phyloP scores from a whole-genome alignment of 2,329 filamentous ascomycete genomes.

The Xylaria sp. region DNA sequence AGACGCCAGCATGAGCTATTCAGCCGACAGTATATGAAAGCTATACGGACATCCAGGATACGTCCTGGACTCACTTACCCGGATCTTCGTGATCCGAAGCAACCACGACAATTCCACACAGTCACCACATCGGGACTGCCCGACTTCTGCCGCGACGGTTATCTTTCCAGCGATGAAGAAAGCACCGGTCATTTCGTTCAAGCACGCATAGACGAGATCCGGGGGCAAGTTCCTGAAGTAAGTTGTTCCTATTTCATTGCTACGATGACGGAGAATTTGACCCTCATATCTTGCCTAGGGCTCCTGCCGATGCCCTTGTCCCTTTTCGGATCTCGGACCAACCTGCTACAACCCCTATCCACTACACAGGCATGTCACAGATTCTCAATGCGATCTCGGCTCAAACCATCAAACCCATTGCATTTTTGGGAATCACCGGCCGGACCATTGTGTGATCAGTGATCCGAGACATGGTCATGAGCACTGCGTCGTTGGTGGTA shows the following conservation, averaged over 20 bases:
- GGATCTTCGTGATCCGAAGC: not conserved
- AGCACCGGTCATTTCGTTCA: not conserved
- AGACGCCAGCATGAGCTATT: slow-evolving; percentile 11
- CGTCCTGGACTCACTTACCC: not conserved
- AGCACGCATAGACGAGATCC: not conserved
- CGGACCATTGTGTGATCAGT: slow-evolving; percentile 39
- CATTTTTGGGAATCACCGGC: slow-evolving; percentile 41
- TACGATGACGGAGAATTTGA: not conserved
- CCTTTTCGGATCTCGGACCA: slow-evolving; percentile 38
- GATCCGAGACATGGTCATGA: slow-evolving; percentile 29
- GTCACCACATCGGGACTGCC: not conserved
- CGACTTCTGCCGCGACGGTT: slow-evolving; percentile 7
- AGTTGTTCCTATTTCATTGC: not conserved
- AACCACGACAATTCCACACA: not conserved
- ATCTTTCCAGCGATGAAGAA: slow-evolving; percentile 13
- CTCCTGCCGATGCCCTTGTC: slow-evolving; percentile 39
- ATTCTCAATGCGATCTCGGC: slow-evolving; percentile 41
- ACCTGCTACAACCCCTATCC: slow-evolving; percentile 39
- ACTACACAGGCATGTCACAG: slow-evolving; percentile 40
- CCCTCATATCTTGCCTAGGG: slow-evolving; percentile 29
- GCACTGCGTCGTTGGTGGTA: slow-evolving; percentile 26
- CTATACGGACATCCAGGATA: not conserved
- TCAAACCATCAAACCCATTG: slow-evolving; percentile 42
- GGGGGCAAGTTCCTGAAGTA: slow-evolving; percentile 7
- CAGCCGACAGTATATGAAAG: slow-evolving; percentile 14